phyloP scores from a whole-genome alignment of 768 basidiomycete genomes.

The Harrya chromipes region DNA sequence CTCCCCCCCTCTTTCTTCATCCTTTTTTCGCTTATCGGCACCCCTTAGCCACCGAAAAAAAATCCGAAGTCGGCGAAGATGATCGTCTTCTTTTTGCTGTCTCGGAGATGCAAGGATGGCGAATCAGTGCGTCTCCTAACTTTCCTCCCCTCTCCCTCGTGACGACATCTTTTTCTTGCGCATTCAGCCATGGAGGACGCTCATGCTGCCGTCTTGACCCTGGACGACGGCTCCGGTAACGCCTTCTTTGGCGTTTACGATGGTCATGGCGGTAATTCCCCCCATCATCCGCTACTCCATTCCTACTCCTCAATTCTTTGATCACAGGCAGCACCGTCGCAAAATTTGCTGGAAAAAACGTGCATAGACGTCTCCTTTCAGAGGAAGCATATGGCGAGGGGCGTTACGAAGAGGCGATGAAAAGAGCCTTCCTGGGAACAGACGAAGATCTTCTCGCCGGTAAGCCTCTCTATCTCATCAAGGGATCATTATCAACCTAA shows the following conservation, averaged over 20 bases:
- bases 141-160: background rate
- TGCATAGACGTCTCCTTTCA: slow-evolving; percentile 71
- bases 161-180: background rate
- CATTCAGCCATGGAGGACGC: slow-evolving; percentile 94
- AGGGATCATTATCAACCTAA: slow-evolving; percentile 1
- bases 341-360: slow-evolving; percentile 78
- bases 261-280: slow-evolving; percentile 85
- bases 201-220: slow-evolving; percentile 70
- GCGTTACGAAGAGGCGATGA: slow-evolving; percentile 75
- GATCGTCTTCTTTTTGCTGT: slow-evolving; percentile 69
- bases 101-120: slow-evolving; percentile 99
- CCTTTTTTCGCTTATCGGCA: slow-evolving; percentile 11
- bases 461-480: slow-evolving; percentile 34
- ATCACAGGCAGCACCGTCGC: slow-evolving; percentile 76
- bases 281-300: background rate
- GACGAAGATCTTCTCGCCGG: slow-evolving; percentile 91
- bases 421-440: slow-evolving; percentile 86
- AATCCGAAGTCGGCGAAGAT: slow-evolving; percentile 69
- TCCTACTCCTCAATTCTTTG: slow-evolving; percentile 4
- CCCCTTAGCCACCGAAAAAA: slow-evolving; percentile 73
- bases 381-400: slow-evolving; percentile 70
- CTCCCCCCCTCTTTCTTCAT: background rate
- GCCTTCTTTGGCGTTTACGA: slow-evolving; percentile 97
- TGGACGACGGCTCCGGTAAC: slow-evolving; percentile 56
- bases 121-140: slow-evolving; percentile 73